Conservation (phyloP, 169 alveolate species). For the Plasmodium billcollinsi region DNA sequence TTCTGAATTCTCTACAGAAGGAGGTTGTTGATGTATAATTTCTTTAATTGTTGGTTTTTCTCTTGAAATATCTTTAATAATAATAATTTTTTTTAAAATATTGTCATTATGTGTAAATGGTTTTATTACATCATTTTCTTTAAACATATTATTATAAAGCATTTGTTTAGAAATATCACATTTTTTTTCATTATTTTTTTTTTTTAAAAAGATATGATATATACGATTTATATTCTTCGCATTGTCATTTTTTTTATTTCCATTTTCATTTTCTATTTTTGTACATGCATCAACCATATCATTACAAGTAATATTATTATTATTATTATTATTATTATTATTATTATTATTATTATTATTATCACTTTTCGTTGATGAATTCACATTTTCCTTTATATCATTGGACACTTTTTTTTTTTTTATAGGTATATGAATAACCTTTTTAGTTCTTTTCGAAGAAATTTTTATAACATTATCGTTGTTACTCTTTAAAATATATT, state of each 20-base stretch:
- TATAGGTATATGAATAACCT: conserved; percentile 40
- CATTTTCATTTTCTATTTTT: conserved; percentile 10
- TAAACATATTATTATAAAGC: not conserved
- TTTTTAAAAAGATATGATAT: conserved; percentile 37
- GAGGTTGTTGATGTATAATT: not conserved
- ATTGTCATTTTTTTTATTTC: conserved; percentile 8
- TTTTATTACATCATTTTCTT: conserved; percentile 12
- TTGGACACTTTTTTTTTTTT: conserved; percentile 5
- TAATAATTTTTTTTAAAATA: conserved; percentile 22
- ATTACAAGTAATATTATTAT: conserved; percentile 1
- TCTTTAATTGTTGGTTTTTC: conserved; percentile 9
- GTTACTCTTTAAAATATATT: conserved; percentile 8
- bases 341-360: conserved; percentile 14
- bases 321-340: conserved; percentile 9
- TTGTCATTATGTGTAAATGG: conserved; percentile 16
- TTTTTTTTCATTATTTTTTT: not conserved
- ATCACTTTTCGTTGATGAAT: not conserved
- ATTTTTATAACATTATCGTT: conserved; percentile 4
- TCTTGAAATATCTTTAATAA: conserved; percentile 9
- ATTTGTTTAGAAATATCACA: not conserved
- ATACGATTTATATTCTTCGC: not conserved
- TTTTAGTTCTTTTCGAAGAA: conserved; percentile 33
- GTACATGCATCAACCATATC: not conserved
- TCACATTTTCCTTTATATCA: not conserved
- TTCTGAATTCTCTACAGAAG: not conserved